phyloP scores from a whole-genome alignment of 352 stramenopile species.

The Globisporangium solare region DNA sequence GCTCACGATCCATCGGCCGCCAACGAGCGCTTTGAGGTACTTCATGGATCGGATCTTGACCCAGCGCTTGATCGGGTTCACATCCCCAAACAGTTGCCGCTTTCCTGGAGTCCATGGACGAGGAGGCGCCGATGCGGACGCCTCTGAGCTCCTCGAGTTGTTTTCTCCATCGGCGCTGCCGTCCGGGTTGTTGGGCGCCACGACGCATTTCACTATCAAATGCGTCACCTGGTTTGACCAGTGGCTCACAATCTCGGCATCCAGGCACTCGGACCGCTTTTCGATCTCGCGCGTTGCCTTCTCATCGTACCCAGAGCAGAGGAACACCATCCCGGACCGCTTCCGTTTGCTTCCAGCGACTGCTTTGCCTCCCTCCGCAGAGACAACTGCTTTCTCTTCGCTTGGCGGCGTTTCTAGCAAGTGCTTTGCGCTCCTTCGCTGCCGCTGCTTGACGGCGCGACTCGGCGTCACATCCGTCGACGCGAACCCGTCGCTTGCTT shows the following conservation, averaged over 20 bases:
- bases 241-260: constrained; percentile 38
- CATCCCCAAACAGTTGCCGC: constrained; percentile 40
- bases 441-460: constrained; percentile 21
- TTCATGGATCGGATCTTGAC: constrained; percentile 85
- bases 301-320: constrained; percentile 56
- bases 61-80: constrained; percentile 35
- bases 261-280: constrained; percentile 34
- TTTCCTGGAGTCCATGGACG: constrained; percentile 23
- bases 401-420: constrained; percentile 5
- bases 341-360: constrained; percentile 16
- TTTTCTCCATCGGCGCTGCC: not conserved
- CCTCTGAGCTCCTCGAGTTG: constrained; percentile 3
- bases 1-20: constrained; percentile 80
- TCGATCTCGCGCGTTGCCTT: constrained; percentile 35
- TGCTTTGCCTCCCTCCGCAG: not conserved
- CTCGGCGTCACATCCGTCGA: constrained; percentile 35
- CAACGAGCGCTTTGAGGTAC: constrained; percentile 78
- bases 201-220: constrained; percentile 78
- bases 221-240: constrained; percentile 72
- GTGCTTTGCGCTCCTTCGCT: constrained; percentile 13
- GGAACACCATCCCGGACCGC: constrained; percentile 39
- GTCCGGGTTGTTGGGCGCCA: constrained; percentile 23
- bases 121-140: constrained; percentile 13
- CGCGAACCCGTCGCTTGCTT: constrained; percentile 30
- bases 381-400: not conserved